phyloP scores from a whole-genome alignment of 2,329 filamentous ascomycete genomes.

The Exophiala sideris region DNA sequence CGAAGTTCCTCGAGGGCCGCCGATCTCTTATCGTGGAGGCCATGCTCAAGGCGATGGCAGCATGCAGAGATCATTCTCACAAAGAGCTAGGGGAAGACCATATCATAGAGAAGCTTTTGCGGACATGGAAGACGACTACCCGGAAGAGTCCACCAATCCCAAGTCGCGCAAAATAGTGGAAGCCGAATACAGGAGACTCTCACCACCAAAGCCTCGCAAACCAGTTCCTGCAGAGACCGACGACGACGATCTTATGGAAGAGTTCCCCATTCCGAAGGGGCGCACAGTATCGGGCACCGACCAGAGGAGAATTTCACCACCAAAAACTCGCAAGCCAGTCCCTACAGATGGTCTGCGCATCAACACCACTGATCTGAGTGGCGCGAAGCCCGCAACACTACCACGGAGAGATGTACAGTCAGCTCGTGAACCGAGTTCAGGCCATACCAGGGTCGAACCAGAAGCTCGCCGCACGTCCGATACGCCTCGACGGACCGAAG shows the following conservation, averaged over 20 bases:
- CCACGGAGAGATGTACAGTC: constrained; percentile 9
- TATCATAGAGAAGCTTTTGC: constrained; percentile 28
- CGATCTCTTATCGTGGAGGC: constrained; percentile 49
- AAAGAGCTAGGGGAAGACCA: constrained; percentile 27
- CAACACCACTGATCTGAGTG: constrained; percentile 15
- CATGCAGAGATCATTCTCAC: constrained; percentile 28
- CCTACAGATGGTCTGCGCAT: constrained; percentile 14
- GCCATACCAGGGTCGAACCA: constrained; percentile 3
- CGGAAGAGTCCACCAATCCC: neutral
- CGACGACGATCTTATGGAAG: constrained; percentile 6
- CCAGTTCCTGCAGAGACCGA: constrained; percentile 15
- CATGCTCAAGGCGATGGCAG: constrained; percentile 43
- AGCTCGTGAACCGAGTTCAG: constrained; percentile 1
- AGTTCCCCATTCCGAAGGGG: constrained; percentile 7
- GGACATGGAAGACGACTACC: constrained; percentile 17
- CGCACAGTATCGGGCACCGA: constrained; percentile 1
- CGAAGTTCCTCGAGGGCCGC: constrained; percentile 59
- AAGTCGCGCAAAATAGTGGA: neutral
- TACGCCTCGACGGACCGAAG: constrained; percentile 9
- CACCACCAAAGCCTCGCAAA: constrained; percentile 7
- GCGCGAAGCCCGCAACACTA: neutral
- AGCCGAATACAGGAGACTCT: neutral
- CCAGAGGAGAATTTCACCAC: neutral
- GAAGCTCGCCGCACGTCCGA: constrained; percentile 14
- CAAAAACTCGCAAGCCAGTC: constrained; percentile 11